Conservation (phyloP, 2,329 filamentous ascomycete genomes). For the Colletotrichum paranaense region DNA sequence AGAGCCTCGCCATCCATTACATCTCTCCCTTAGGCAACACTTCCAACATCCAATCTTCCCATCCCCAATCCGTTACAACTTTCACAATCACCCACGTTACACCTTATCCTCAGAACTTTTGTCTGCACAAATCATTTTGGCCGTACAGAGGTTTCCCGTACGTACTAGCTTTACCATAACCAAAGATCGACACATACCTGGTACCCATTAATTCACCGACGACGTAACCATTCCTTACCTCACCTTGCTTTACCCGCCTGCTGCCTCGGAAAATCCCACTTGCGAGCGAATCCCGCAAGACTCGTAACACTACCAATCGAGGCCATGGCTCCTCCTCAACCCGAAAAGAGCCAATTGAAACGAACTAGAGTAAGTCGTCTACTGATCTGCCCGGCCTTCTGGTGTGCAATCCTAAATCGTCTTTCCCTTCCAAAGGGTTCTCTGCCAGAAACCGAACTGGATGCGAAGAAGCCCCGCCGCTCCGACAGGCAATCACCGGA, state of each 20-base stretch:
- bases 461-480: slow-evolving; percentile 86
- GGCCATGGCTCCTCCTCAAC: slow-evolving; percentile 68
- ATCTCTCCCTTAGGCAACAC: slow-evolving; percentile 33
- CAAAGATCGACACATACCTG: slow-evolving; percentile 16
- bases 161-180: slow-evolving; percentile 8
- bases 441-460: slow-evolving; percentile 70
- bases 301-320: slow-evolving; percentile 1
- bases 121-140: slow-evolving; percentile 18
- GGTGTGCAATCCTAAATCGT: slow-evolving; percentile 36
- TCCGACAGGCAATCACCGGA: slow-evolving; percentile 77
- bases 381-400: slow-evolving; percentile 37
- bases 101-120: slow-evolving; percentile 3
- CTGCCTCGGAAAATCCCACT: slow-evolving; percentile 2
- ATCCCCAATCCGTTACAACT: slow-evolving; percentile 18
- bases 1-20: slow-evolving; percentile 22
- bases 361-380: slow-evolving; percentile 73
- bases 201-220: slow-evolving; percentile 19
- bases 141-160: not conserved
- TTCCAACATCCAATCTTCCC: slow-evolving; percentile 4
- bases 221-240: not conserved
- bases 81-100: slow-evolving; percentile 10
- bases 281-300: slow-evolving; percentile 1
- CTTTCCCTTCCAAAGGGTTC: slow-evolving; percentile 66
- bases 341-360: slow-evolving; percentile 88
- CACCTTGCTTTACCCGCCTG: not conserved